A percentile compares a stretch with the other conserved stretches of the same genome.
phyloP scores from a whole-genome alignment of 495 filamentous ascomycete genomes.

The Niebla homalea region DNA sequence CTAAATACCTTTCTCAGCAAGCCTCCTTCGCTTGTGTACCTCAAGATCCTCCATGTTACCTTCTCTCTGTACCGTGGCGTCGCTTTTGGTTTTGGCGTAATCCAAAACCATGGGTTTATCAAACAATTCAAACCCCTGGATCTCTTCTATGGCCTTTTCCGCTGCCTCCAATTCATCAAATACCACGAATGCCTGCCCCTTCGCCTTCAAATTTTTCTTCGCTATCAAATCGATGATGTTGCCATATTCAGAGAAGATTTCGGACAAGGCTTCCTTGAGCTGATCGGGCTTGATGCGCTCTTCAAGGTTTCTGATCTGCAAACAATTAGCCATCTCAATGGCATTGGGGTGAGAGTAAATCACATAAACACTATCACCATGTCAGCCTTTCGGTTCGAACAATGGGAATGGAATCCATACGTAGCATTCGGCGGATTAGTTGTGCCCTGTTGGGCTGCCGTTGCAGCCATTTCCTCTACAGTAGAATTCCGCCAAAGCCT shows the following conservation, averaged over 20 bases:
- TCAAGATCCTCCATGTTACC: conserved; percentile 76
- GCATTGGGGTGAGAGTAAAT: background rate
- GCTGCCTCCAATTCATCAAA: conserved; percentile 71
- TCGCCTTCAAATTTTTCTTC: conserved; percentile 81
- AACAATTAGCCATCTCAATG: background rate
- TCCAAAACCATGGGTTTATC: conserved; percentile 84
- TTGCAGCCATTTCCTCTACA: background rate
- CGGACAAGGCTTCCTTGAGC: conserved; percentile 57
- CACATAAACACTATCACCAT: conserved; percentile 14
- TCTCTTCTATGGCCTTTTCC: conserved; percentile 66
- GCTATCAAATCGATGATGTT: conserved; percentile 82
- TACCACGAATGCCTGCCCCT: conserved; percentile 94
- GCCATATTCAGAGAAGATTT: conserved; percentile 86
- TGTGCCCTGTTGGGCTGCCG: background rate
- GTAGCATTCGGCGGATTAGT: conserved; percentile 9
- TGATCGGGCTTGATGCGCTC: conserved; percentile 76
- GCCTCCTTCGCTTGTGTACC: conserved; percentile 65
- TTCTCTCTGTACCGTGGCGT: conserved; percentile 65
- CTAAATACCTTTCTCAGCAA: conserved; percentile 78
- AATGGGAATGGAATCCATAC: background rate
- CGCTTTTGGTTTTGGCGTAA: conserved; percentile 73
- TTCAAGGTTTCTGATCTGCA: conserved; percentile 77
- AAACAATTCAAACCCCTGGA: conserved; percentile 90
- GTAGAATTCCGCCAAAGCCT: background rate
- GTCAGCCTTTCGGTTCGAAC: conserved; percentile 1